phyloP scores from a whole-genome alignment of 306 rosid genomes.

The Gleditsia sinensis region DNA sequence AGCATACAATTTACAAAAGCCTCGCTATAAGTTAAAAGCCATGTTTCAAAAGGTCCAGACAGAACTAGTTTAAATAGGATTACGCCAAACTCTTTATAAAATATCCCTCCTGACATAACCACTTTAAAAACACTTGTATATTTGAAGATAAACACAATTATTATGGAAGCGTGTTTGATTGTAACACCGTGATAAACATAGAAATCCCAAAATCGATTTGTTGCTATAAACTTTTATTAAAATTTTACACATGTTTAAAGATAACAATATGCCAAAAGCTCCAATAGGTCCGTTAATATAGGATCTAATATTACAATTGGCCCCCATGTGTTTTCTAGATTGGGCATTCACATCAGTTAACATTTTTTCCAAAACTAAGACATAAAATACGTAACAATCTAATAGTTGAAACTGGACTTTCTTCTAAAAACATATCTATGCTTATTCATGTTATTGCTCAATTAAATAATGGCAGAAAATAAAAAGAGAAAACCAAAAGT shows the following conservation, averaged over 20 bases:
- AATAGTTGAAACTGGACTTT: background rate
- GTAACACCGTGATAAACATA: background rate
- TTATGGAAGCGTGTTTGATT: background rate
- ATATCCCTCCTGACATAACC: background rate
- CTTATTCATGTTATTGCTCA: background rate
- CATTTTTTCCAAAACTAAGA: no score
- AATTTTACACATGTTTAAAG: background rate
- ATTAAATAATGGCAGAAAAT: no score
- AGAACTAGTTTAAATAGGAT: background rate
- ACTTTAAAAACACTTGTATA: background rate
- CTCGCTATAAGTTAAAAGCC: constrained; percentile 26
- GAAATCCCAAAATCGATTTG: background rate
- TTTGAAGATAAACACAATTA: background rate
- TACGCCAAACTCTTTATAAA: background rate
- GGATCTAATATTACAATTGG: background rate
- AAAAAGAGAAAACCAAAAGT: background rate
- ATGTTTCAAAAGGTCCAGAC: constrained; percentile 6
- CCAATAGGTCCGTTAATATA: background rate
- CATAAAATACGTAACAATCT: background rate
- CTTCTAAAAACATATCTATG: background rate
- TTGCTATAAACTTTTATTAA: background rate
- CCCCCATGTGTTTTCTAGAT: background rate
- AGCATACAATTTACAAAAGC: background rate
- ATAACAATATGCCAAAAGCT: background rate
- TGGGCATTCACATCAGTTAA: background rate